These are phyloP conservation scores for Fermentozyma sake DNA, from an alignment of 1,139 yeast genomes.

Conservation along the genomic window DNA sequence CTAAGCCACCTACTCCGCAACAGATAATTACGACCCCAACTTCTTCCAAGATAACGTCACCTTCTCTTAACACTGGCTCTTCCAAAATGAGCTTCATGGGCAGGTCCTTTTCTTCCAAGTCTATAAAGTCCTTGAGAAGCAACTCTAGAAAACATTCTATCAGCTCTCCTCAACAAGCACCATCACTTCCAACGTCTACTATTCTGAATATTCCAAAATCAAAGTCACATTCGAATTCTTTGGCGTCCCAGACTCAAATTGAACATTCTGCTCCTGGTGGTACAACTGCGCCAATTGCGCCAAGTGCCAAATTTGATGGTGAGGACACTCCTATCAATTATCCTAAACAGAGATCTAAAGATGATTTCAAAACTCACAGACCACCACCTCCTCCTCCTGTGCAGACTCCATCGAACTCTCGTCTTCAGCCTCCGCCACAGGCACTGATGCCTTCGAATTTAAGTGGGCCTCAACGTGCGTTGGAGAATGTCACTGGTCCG, in stretches of 20 bases:
- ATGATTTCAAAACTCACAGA: slow-evolving; percentile 28
- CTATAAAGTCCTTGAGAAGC: slow-evolving; percentile 31
- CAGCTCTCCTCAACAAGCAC: slow-evolving; percentile 4
- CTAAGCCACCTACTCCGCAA: slow-evolving; percentile 10
- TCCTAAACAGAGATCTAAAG: slow-evolving; percentile 20
- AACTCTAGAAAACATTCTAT: slow-evolving; percentile 17
- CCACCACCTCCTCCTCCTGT: slow-evolving; percentile 26
- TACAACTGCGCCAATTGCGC: slow-evolving; percentile 39
- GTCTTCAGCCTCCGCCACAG: slow-evolving; percentile 1
- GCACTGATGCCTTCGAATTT: slow-evolving; percentile 5
- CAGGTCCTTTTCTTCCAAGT: slow-evolving; percentile 38
- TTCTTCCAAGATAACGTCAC: slow-evolving; percentile 8
- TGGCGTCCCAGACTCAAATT: slow-evolving; percentile 22
- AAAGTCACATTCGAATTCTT: slow-evolving; percentile 39
- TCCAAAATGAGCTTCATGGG: slow-evolving; percentile 23
- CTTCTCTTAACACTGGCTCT: slow-evolving; percentile 8
- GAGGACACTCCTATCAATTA: slow-evolving; percentile 11
- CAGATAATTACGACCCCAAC: slow-evolving; percentile 4
- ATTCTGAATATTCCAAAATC: slow-evolving; percentile 36
- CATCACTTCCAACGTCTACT: slow-evolving; percentile 12
- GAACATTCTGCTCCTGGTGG: slow-evolving; percentile 21
- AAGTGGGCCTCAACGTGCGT: slow-evolving; percentile 14
- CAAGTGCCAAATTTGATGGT: slow-evolving; percentile 25
- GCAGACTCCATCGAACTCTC: slow-evolving; percentile 13
- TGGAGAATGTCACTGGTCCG: slow-evolving; percentile 9